Percentiles rank a stretch among this genome's conserved stretches.
Evolutionary conservation across 2,329 filamentous ascomycete genomes (phyloP).

Genomic region (Nemania sp.): DNA sequence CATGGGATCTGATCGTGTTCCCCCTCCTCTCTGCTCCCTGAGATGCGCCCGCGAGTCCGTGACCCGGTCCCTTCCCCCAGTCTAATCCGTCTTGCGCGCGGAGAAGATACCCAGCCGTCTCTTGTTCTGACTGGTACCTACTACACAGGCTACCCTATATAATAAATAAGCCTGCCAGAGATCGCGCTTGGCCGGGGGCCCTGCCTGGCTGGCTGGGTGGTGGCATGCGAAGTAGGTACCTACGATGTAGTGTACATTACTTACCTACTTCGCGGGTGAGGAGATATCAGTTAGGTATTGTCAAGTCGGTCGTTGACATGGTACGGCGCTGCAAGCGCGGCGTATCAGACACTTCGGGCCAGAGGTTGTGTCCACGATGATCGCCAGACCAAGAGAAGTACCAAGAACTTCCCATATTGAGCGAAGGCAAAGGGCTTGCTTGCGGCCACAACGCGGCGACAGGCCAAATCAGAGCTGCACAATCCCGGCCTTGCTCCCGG

Average conservation of each 20-base stretch:
- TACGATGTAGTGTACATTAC: too few species aligned
- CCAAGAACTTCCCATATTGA: conserved; percentile 15
- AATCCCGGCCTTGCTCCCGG: conserved; percentile 21
- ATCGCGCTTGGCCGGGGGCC: conserved; percentile 15
- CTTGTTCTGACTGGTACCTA: conserved; percentile 12
- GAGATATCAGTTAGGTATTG: conserved; percentile 1
- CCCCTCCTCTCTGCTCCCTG: not conserved
- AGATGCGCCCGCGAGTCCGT: conserved; percentile 17
- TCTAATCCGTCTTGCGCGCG: conserved; percentile 26
- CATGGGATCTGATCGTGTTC: conserved; percentile 13
- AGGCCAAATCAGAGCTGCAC: conserved; percentile 19
- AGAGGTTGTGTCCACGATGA: conserved; percentile 12
- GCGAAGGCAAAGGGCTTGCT: conserved; percentile 12
- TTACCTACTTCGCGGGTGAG: too few species aligned
- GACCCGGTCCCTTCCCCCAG: conserved; percentile 19
- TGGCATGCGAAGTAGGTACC: not conserved
- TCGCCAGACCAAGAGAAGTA: conserved; percentile 24
- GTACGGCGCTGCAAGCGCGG: conserved; percentile 16
- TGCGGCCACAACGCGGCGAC: conserved; percentile 20
- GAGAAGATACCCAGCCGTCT: conserved; percentile 22
- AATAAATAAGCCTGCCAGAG: conserved; percentile 10
- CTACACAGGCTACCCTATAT: too few species aligned
- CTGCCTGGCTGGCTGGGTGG: conserved; percentile 6
- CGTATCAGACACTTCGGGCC: conserved; percentile 22
- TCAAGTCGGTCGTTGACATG: conserved; percentile 2